Base-by-base conservation (phyloP, 2,329 filamentous ascomycete genomes). In the Calonectria fujianensis region DNA sequence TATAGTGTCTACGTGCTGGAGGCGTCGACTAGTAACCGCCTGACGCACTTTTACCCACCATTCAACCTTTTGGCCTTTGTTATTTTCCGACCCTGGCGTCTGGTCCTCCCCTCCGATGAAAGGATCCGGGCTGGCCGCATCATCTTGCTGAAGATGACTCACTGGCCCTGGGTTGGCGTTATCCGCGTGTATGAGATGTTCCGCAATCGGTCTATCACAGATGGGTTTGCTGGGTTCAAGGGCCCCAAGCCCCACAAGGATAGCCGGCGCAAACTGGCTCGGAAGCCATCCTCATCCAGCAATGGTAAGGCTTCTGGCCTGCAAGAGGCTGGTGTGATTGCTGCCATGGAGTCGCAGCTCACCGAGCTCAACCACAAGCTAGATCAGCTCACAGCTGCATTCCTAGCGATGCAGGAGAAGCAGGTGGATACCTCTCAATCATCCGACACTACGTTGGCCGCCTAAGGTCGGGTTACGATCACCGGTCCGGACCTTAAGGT, bases 11-110 rank as follows among this genome's bases (percentile, higher is more conserved):
- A 92, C 82, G 92, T 92, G 77, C 88, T 92, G 70, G 90, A 93
- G 83, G 92, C 92, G 18, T 93, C 92, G 64, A 94, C 93, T 52
- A 92, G 91, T 79, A 93, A 93, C 78, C 88, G 92, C 61, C 88
- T 94, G 41, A 94, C 92, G 6, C 92, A 94, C 83, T 94, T 94
- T 82, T 93, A 93, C 80, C 92, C 92, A 65, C 93, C 93, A 1
- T 91, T 94, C 80, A 97, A 96, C 83, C 89, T 97, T 50, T 87
- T 96, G 57, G 93, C 94, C 10, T 88, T 96, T 70, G 85, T 93
- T 76, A 88, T 93, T 75, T 92, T 96, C 81, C 91, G 94, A 20
- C 95, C 95, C 0, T 88, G 95, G 74, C 90, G 94, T 72, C 88
- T 96, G 57, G 88, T 95, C 77, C 83, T 95, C 65, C 89, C 92